phyloP scores from a whole-genome alignment of 805 yeast species.

The Groenewaldozyma salmanticensis region DNA sequence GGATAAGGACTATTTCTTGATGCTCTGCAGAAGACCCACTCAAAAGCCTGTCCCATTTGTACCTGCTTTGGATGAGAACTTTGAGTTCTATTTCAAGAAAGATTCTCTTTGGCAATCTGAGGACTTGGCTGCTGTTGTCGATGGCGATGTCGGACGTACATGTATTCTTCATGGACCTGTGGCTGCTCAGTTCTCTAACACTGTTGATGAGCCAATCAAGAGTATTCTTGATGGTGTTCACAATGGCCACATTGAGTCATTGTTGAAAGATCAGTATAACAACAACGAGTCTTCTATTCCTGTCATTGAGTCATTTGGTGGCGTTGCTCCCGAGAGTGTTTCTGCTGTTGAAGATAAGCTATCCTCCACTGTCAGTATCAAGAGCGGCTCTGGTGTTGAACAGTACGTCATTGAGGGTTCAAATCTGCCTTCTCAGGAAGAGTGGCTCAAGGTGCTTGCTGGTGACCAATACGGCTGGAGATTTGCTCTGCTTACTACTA shows the following conservation, averaged over 20 bases:
- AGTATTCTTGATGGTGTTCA: slow-evolving; percentile 83
- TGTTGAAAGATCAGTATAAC: slow-evolving; percentile 59
- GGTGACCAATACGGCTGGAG: slow-evolving; percentile 80
- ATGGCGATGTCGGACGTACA: slow-evolving; percentile 94
- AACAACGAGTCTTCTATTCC: slow-evolving; percentile 71
- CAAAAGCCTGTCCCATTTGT: slow-evolving; percentile 98
- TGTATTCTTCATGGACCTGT: slow-evolving; percentile 99
- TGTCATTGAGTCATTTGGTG: slow-evolving; percentile 81
- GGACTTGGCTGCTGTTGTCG: slow-evolving; percentile 92
- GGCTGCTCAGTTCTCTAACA: slow-evolving; percentile 83
- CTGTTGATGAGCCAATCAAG: slow-evolving; percentile 86
- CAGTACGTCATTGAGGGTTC: slow-evolving; percentile 33
- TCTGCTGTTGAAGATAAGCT: slow-evolving; percentile 17
- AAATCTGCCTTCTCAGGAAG: slow-evolving; percentile 30
- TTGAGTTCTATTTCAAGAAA: slow-evolving; percentile 94
- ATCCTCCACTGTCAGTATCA: slow-evolving; percentile 19
- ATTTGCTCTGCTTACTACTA: slow-evolving; percentile 74
- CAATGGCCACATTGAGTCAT: slow-evolving; percentile 70
- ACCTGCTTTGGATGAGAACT: slow-evolving; percentile 88
- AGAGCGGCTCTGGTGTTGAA: slow-evolving; percentile 17
- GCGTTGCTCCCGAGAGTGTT: slow-evolving; percentile 36
- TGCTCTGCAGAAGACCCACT: slow-evolving; percentile 66
- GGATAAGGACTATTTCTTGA: slow-evolving; percentile 88
- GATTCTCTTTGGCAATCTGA: slow-evolving; percentile 99
- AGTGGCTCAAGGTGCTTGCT: slow-evolving; percentile 77